Evolutionary conservation across 129 eudicot species (phyloP), one percentile per base, ranked within the genome.

Genomic region (Kitagawia praeruptora): DNA sequence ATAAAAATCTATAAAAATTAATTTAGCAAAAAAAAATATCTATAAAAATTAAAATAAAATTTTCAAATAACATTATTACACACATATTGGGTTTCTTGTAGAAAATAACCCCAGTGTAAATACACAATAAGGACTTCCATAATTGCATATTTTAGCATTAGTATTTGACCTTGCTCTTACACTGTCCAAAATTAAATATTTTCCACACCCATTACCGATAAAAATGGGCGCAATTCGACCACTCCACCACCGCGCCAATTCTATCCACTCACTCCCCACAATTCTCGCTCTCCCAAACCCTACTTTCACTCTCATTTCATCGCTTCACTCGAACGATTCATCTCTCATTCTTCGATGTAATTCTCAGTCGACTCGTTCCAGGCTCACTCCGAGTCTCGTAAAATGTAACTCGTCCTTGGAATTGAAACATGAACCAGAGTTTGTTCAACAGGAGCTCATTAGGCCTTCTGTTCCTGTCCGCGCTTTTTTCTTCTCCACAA

Each of bases 221-320:
- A 58, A 58, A 58, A 58, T 58, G 67, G 34, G 13, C 0, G 67
- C 34, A 61, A n/a, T 61, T 61, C 69, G 34, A n/a, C 34, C 34
- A 61, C 69, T 61, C 69, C 66, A 56, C 66, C 63, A 53, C 28
- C 69, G 69, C 16, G 34, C 37, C 69, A 61, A 61, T 61, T 61
- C 34, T 61, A 61, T 61, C 69, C 69, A n/a, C 63, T 54, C 63
- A 1, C 63, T 54, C 6, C 3, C 63, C 6, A 25, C 69, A 8
- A 8, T 61, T 8, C 9, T 1, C n/a, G 25, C 34, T 61, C 34
- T 25, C 6, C 37, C 69, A n/a, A 25, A 2, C 34, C 34, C 34
- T 0, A 61, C 34, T n/a, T n/a, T 25, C 34, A 8, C 69, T 10
- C 69, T 61, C 69, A 61, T 25, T 61, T 25, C 69, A n/a, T 61